Base-by-base conservation (phyloP, 306 rosid genomes). In the Dryas drummondii region DNA sequence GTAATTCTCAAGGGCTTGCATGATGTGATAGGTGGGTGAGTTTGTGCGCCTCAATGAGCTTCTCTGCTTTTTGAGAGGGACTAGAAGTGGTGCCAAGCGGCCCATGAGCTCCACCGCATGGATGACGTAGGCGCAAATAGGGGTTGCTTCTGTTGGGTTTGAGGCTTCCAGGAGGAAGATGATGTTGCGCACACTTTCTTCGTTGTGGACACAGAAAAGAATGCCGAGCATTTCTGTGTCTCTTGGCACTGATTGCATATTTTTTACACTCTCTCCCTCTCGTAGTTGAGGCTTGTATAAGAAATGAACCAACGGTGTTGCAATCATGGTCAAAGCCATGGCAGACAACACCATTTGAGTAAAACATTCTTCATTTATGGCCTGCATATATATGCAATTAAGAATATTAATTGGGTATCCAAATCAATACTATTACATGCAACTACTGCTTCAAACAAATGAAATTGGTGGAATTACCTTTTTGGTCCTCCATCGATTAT, bases 121-220 rank as follows among this genome's bases (percentile, higher is more conserved):
- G 42, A 92, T 84, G 15, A 76, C 89, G 54, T 71, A 80, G 56
- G 87, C 74, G 49, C 77, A 73, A 47, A 88, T 57, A 58, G 73
- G 83, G 76, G 83, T 78, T 68, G 56, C 68, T 58, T 64, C 52
- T 14, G 82, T 81, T 41, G 96, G 85, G 73, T 88, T 81, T 14
- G 97, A 86, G 69, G 91, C 88, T 12, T 86, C 82, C 46, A 92
- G 82, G 13, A 90, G 89, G 76, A 86, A 84, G 52, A 92, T 27
- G 70, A 83, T 71, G 17, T 88, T 76, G 27, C 54, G 67, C 11
- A 84, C 87, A 76, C 86, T 87, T 2, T 88, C 92, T 19, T 79
- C 75, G 11, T 76, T 73, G 57, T 90, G 96, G 61, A 84, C 66
- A 82, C 96, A 90, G 56, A 74, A 88, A 7, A 92, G 83, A 52